These are phyloP conservation scores for Penicillium sp. DNA, from an alignment of 2,329 filamentous ascomycete genomes.

Conservation along the genomic window DNA sequence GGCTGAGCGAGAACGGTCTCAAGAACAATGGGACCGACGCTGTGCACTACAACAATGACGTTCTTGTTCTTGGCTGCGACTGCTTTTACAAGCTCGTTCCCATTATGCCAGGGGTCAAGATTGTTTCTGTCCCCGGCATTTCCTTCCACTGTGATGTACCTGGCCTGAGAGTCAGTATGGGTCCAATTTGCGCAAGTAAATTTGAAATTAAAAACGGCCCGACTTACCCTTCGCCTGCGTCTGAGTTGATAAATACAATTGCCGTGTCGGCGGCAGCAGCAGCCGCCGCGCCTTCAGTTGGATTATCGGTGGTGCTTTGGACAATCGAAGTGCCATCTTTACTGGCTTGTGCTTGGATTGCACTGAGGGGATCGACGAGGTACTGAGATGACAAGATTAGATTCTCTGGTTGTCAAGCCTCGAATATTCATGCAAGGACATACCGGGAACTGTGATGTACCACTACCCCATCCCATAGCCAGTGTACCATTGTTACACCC, in stretches of 20 bases:
- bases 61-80: slow-evolving; percentile 62
- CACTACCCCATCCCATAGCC: slow-evolving; percentile 75
- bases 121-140: slow-evolving; percentile 57
- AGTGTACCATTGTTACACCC: slow-evolving; percentile 68
- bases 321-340: slow-evolving; percentile 46
- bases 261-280: slow-evolving; percentile 42
- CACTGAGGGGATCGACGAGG: slow-evolving; percentile 47
- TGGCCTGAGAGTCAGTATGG: neutral
- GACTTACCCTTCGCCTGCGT: slow-evolving; percentile 48
- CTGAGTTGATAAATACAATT: slow-evolving; percentile 52
- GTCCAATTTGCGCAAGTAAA: neutral
- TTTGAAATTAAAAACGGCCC: neutral
- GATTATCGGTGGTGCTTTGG: slow-evolving; percentile 42
- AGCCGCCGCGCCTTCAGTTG: slow-evolving; percentile 37
- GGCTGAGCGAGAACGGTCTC: slow-evolving; percentile 63
- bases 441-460: slow-evolving; percentile 67
- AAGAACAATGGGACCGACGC: slow-evolving; percentile 62
- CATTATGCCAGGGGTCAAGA: slow-evolving; percentile 50
- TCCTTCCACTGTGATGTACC: slow-evolving; percentile 53
- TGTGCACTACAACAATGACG: slow-evolving; percentile 66
- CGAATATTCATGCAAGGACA: neutral
- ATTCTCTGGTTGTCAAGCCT: neutral
- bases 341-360: slow-evolving; percentile 40
- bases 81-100: slow-evolving; percentile 50
- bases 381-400: slow-evolving; percentile 28